These are phyloP conservation scores for Volvox carteri DNA, from an alignment of 163 green algal species.

Conservation along the genomic window DNA sequence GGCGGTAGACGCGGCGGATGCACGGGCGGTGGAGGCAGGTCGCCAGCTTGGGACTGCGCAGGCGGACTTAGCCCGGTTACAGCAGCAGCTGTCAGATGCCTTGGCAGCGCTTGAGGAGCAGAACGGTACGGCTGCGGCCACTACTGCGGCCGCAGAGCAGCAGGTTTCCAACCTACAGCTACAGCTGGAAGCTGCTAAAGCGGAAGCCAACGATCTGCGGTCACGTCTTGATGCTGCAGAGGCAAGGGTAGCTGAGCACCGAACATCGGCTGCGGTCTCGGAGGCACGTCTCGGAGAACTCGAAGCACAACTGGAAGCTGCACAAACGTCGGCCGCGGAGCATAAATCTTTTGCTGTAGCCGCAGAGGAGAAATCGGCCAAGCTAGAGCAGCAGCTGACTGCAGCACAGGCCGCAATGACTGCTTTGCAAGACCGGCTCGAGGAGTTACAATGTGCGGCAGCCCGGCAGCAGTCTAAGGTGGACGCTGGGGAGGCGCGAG, in stretches of 20 bases:
- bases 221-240: not conserved
- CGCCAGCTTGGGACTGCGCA: not conserved
- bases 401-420: not conserved
- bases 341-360: not conserved
- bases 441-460: not conserved
- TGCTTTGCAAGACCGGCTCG: not conserved
- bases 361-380: not conserved
- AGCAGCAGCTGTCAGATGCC: not conserved
- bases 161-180: not conserved
- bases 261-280: not conserved
- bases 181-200: not conserved
- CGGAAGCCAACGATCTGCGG: not conserved
- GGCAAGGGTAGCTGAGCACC: not conserved
- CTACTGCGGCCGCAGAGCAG: not conserved
- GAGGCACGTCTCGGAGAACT: not conserved
- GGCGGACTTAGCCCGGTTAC: not conserved
- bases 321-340: not conserved
- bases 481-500: not conserved
- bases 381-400: not conserved
- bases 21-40: not conserved
- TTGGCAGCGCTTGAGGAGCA: not conserved
- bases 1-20: not conserved
- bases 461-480: not conserved
- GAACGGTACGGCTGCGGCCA: not conserved
- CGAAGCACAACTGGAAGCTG: not conserved